Evolutionary conservation across 2,329 filamentous ascomycete species (phyloP), one percentile per base, ranked within the genome.

Genomic region (Trichoderma endophyticum): DNA sequence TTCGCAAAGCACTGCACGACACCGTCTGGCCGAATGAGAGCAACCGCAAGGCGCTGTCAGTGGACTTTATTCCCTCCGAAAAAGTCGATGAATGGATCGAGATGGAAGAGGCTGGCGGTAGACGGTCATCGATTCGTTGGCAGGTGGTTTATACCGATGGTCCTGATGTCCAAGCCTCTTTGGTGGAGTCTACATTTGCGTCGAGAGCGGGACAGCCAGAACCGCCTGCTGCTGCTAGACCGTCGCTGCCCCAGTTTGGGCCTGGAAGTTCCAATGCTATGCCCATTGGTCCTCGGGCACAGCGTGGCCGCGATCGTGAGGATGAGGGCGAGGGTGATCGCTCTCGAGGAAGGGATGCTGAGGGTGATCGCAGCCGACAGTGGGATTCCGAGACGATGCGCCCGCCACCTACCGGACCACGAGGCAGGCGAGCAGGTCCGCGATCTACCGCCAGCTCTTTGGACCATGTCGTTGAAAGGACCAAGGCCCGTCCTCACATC

Each of bases 21-120:
- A 88, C 87, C 26, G 88, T 94, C 43, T 98, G 95, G 93, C 95
- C 95, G 1, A 89, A 94, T 72, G 95, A 98, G 82, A 90, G 91
- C 72, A 93, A 91, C 75, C 88, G 96, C 36, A 97, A 96, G 80
- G 87, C 90, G 1, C 86, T 98, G 1, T 97, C 92, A 88, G 93
- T 93, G 4, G 96, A 99, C 80, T 98, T 96, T 79, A 87, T 98
- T 24, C 95, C 95, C 0, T 88, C 92, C 21, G 90, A 93, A 30
- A 89, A 90, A 74, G 86, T 97, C 4, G 80, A 84, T 15, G 87
- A 87, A 28, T 98, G 94, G 94, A 91, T 97, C 72, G 86, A 89
- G 8, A 86, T 82, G 54, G 93, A 97, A 80, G 83, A 90, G 76
- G 80, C 84, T 15, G 77, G 82, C 75, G 77, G 85, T 74, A 75